phyloP scores from a whole-genome alignment of 345 rosid species.

The Psidium friedrichsthalianum region DNA sequence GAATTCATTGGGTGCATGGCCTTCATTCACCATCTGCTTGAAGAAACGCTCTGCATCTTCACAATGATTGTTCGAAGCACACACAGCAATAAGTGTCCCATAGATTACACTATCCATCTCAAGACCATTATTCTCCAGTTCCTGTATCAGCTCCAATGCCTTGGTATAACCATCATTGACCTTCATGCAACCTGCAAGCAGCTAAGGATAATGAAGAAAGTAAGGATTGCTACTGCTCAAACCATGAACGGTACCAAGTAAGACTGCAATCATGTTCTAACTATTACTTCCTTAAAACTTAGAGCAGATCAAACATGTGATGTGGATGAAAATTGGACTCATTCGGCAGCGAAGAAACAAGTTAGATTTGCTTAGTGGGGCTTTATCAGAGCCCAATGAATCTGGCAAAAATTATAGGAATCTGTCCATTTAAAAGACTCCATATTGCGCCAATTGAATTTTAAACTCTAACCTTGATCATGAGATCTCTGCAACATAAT shows the following conservation, averaged over 20 bases:
- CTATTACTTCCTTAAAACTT: background rate
- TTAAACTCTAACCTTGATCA: background rate
- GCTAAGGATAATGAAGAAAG: conserved; percentile 30
- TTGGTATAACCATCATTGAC: conserved; percentile 48
- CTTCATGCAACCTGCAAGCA: conserved; percentile 86
- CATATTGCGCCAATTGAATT: background rate
- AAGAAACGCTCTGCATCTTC: conserved; percentile 70
- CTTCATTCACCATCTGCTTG: conserved; percentile 69
- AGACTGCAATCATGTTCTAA: background rate
- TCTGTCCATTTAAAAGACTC: background rate
- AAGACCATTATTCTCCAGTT: conserved; percentile 42
- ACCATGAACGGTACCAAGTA: background rate
- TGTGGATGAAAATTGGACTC: background rate
- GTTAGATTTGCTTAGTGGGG: background rate
- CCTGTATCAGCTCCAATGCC: conserved; percentile 64
- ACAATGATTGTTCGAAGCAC: conserved; percentile 69
- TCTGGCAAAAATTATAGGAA: background rate
- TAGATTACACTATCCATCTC: conserved; percentile 73
- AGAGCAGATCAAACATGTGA: background rate
- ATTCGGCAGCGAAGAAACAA: background rate
- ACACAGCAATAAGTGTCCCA: conserved; percentile 77
- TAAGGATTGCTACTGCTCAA: background rate
- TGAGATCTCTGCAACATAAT: background rate
- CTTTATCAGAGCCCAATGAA: background rate
- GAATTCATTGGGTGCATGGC: conserved; percentile 56